phyloP scores from a whole-genome alignment of 495 filamentous ascomycete genomes.

The Aspergillus incahuasiensis region DNA sequence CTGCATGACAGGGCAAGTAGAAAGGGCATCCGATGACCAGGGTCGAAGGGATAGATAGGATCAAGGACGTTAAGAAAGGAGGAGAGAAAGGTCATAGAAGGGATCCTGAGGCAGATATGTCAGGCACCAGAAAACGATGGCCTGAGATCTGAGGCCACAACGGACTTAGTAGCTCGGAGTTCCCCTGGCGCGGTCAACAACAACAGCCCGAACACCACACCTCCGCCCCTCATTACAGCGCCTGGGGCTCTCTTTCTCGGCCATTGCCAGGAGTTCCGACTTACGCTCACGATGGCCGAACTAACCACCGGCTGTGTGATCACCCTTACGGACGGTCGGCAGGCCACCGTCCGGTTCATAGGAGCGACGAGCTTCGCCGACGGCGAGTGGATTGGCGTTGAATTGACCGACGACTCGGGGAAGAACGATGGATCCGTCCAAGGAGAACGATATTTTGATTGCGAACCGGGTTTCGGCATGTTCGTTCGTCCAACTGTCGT shows the following conservation, averaged over 20 bases:
- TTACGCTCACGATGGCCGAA: slow-evolving; percentile 32
- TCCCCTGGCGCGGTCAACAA: slow-evolving; percentile 16
- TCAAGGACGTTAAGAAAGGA: neutral
- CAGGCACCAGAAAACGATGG: slow-evolving; percentile 11
- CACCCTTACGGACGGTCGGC: slow-evolving; percentile 69
- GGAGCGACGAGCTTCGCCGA: slow-evolving; percentile 72
- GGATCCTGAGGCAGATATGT: slow-evolving; percentile 14
- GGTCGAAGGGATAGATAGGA: neutral
- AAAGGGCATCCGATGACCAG: neutral
- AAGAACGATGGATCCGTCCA: slow-evolving; percentile 95
- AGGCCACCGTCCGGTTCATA: slow-evolving; percentile 72
- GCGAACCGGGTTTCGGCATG: slow-evolving; percentile 75
- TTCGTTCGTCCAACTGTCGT: slow-evolving; percentile 68
- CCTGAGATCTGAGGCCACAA: slow-evolving; percentile 16
- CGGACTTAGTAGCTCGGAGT: neutral
- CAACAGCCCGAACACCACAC: slow-evolving; percentile 13
- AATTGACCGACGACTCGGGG: slow-evolving; percentile 75
- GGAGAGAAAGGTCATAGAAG: neutral
- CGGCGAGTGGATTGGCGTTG: slow-evolving; percentile 88
- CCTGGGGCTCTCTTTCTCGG: neutral
- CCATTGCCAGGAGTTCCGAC: slow-evolving; percentile 10
- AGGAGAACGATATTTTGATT: slow-evolving; percentile 88
- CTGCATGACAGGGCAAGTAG: neutral
- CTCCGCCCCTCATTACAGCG: slow-evolving; percentile 4
- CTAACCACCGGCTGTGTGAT: slow-evolving; percentile 54